Base-by-base conservation (phyloP, 805 yeast species). In the Kluyveromyces starmeri region DNA sequence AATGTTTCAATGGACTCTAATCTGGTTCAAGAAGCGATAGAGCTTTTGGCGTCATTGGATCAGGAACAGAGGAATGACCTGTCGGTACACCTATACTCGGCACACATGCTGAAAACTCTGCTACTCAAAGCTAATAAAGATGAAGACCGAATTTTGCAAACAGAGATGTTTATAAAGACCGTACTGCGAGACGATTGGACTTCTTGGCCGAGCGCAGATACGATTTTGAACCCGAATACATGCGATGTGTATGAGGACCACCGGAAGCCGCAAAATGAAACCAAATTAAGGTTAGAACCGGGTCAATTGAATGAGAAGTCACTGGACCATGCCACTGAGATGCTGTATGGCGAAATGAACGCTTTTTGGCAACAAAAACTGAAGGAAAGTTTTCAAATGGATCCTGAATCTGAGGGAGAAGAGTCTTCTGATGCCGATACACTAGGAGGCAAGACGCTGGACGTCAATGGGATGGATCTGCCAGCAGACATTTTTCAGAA, bases 11-110 rank as follows among this genome's bases (percentile, higher is more conserved):
- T 27, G 45, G 53, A 5, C 37, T 61, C n/a, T 45, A 51, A 9
- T 24, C 45, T 6, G 30, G 15, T 26, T 20, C 23, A 18, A 12
- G 35, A 41, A 25, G 57, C 58, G 2, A 47, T 51, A 26, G 59
- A 55, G 50, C 28, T 64, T 16, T 28, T 68, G 8, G 41, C 54
- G n/a, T 43, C 53, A 5, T 44, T 76, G 16, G 83, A 79, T 43
- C 60, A 60, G 10, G 65, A 66, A 2, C 71, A 67, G 39, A 54
- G 75, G 20, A 54, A 55, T 9, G 86, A 83, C 53, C 55, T 82
- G 20, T 68, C 80, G 1, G 48, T 73, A 2, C 94, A 83, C 55
- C 54, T 83, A 3, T 83, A 79, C 50, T 69, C 81, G 16, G 50
- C 76, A 0, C 62, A 63, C 38, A 58, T 82, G 19, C 35, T 57